Conservation (phyloP, 495 filamentous ascomycete species). For the Penicillium antarcticum region DNA sequence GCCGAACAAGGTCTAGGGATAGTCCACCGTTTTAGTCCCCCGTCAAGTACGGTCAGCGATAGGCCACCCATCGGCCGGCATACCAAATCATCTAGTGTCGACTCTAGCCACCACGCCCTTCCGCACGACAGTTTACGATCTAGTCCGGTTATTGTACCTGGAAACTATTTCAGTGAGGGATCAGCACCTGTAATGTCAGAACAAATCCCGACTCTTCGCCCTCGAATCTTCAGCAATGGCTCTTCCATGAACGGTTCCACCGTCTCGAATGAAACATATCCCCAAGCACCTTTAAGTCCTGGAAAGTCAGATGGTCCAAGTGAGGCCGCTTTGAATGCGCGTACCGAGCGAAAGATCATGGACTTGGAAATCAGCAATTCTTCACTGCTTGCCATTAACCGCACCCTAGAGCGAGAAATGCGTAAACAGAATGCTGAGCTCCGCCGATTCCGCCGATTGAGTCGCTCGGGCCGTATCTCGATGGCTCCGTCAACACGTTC, state of each 20-base stretch:
- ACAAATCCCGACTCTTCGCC: conserved; percentile 32
- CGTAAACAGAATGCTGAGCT: conserved; percentile 88
- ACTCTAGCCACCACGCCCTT: conserved; percentile 22
- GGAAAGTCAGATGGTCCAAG: conserved; percentile 40
- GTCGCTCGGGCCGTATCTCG: conserved; percentile 70
- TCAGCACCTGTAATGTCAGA: conserved; percentile 25
- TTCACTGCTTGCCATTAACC: conserved; percentile 93
- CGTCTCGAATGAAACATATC: conserved; percentile 27
- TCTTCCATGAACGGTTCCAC: conserved; percentile 41
- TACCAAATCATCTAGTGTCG: conserved; percentile 39
- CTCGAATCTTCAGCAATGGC: conserved; percentile 40
- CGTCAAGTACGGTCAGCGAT: conserved; percentile 18
- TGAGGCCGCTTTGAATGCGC: conserved; percentile 76
- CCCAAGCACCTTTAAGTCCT: conserved; percentile 40
- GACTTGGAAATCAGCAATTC: conserved; percentile 99
- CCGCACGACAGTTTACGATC: conserved; percentile 29
- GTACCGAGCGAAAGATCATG: conserved; percentile 89
- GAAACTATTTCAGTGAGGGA: conserved; percentile 17
- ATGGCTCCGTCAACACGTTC: conserved; percentile 44
- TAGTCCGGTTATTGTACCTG: conserved; percentile 33
- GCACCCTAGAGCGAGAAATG: conserved; percentile 85
- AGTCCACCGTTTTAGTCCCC: conserved; percentile 16
- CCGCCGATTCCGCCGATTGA: conserved; percentile 76
- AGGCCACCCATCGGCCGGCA: conserved; percentile 21
- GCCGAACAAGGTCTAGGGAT: conserved; percentile 13